phyloP scores from a whole-genome alignment of 2,329 filamentous ascomycete species.

The Bipolaris gigantea region DNA sequence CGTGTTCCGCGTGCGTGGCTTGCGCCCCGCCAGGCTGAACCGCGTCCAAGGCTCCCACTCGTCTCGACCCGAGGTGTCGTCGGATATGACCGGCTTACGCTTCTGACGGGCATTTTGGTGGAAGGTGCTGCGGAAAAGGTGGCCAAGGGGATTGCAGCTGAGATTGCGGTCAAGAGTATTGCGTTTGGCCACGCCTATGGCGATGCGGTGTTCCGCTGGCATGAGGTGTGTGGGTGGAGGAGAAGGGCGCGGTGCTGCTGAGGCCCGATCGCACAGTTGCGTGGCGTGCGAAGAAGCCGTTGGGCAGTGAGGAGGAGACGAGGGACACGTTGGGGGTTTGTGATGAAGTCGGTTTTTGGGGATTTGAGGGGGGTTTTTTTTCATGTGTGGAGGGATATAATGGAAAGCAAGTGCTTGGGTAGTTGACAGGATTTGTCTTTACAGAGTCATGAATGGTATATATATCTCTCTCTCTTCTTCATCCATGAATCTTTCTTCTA shows the following conservation, averaged over 20 bases:
- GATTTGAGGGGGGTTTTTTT: not conserved
- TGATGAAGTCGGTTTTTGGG: not conserved
- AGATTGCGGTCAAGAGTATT: constrained; percentile 2
- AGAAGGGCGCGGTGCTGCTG: constrained; percentile 2
- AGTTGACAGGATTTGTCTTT: not conserved
- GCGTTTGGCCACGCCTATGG: constrained; percentile 1
- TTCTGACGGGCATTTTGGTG: constrained; percentile 6
- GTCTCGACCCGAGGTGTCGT: constrained; percentile 1
- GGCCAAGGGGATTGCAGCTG: not conserved
- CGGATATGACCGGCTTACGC: not conserved
- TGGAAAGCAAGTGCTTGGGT: not conserved
- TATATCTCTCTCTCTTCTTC: not conserved
- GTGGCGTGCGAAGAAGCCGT: constrained; percentile 1
- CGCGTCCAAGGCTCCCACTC: not conserved
- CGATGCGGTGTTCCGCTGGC: constrained; percentile 1
- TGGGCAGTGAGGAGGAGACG: not conserved
- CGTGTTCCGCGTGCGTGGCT: constrained; percentile 1
- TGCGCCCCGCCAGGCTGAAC: not conserved
- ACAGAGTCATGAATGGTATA: not conserved
- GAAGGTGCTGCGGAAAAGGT: not conserved
- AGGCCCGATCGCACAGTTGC: constrained; percentile 3
- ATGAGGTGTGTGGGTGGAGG: not conserved
- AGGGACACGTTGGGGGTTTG: not conserved
- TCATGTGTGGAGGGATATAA: too few relatives aligned
- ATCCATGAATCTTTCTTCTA: not conserved